These are phyloP conservation scores for Parafenestella ontariensis DNA, from an alignment of 2,329 filamentous ascomycete genomes.

Conservation along the genomic window DNA sequence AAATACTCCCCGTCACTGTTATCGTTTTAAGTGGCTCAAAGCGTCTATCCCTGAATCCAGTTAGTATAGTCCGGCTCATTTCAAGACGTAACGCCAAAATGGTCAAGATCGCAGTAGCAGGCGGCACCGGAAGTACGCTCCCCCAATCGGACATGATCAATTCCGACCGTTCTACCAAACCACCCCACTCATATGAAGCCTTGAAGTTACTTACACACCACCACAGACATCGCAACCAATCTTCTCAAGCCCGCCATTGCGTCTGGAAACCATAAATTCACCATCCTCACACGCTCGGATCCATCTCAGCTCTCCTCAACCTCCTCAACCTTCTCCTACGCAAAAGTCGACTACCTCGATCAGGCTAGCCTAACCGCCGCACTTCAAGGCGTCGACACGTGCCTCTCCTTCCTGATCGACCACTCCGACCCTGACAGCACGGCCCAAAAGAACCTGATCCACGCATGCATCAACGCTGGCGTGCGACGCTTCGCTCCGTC, in stretches of 20 bases:
- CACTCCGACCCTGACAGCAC: conserved; percentile 32
- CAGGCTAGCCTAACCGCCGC: conserved; percentile 45
- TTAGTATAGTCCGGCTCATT: background rate
- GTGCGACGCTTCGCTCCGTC: conserved; percentile 40
- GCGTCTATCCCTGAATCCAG: background rate
- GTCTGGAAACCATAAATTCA: conserved; percentile 60
- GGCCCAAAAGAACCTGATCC: conserved; percentile 41
- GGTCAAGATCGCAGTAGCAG: conserved; percentile 47
- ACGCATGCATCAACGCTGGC: conserved; percentile 39
- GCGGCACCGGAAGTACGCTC: conserved; percentile 46
- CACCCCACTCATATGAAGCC: too few relatives aligned
- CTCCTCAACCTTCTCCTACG: conserved; percentile 48
- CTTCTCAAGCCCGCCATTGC: conserved; percentile 60
- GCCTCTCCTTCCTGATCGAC: conserved; percentile 52
- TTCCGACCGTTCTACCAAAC: background rate
- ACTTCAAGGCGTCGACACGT: conserved; percentile 58
- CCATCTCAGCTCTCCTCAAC: conserved; percentile 22
- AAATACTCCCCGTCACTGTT: background rate
- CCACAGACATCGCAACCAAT: conserved; percentile 60
- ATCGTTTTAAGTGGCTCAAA: background rate
- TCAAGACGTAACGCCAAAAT: conserved; percentile 13
- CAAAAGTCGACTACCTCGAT: conserved; percentile 56
- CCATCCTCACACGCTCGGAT: conserved; percentile 57
- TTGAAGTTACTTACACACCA: background rate
- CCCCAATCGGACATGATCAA: background rate